These are phyloP conservation scores for Pseudofabraea citricarpa DNA, from an alignment of 2,329 filamentous ascomycete genomes.

Conservation along the genomic window DNA sequence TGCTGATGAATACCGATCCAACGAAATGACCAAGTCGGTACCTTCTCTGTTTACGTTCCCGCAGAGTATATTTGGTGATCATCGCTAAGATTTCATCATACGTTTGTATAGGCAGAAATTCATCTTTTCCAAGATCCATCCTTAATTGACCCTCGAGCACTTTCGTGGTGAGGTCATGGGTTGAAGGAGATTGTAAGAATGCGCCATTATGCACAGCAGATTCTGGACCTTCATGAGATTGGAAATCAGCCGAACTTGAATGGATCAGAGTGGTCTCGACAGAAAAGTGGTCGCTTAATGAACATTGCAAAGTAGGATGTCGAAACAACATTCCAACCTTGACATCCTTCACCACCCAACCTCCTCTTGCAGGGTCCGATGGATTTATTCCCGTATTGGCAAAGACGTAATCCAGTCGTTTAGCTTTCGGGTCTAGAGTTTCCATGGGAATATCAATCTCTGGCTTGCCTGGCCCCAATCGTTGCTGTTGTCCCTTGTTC, in stretches of 20 bases:
- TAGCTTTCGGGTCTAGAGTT: constrained; percentile 67
- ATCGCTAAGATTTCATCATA: constrained; percentile 73
- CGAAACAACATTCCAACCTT: constrained; percentile 76
- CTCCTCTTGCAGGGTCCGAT: constrained; percentile 20
- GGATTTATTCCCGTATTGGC: constrained; percentile 50
- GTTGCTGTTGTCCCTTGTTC: constrained; percentile 65
- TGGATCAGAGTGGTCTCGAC: constrained; percentile 69
- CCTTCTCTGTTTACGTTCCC: constrained; percentile 68
- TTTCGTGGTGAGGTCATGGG: constrained; percentile 12
- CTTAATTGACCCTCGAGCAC: constrained; percentile 18
- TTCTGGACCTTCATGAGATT: constrained; percentile 15
- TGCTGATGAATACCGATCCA: constrained; percentile 57
- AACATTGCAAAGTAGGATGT: constrained; percentile 77
- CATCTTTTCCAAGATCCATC: constrained; percentile 6
- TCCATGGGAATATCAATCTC: constrained; percentile 56
- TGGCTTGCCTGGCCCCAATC: constrained; percentile 60
- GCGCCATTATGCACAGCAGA: constrained; percentile 19
- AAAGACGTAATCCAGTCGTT: constrained; percentile 93
- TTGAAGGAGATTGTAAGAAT: constrained; percentile 19
- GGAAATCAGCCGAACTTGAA: constrained; percentile 12
- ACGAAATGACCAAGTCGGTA: constrained; percentile 73
- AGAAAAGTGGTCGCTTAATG: constrained; percentile 91
- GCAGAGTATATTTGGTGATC: constrained; percentile 60
- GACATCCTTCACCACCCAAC: constrained; percentile 67
- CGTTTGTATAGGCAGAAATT: constrained; percentile 39